Conservation (phyloP, 1,284 basidiomycete species). For the Moesziomyces parantarcticus region DNA sequence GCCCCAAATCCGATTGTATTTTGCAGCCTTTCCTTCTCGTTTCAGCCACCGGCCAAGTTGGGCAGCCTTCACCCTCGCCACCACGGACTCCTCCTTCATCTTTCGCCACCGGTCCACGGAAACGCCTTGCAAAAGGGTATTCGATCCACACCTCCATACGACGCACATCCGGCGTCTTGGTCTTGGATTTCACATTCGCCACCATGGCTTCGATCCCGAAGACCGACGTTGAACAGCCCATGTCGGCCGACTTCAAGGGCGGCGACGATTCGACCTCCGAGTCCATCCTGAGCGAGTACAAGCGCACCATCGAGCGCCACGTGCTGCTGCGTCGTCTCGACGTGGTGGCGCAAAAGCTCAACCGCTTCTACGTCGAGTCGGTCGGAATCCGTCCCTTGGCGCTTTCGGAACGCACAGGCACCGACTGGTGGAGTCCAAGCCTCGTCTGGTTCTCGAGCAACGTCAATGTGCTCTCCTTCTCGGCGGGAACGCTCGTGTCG, state of each 20-base stretch:
- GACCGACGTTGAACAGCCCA: constrained; percentile 36
- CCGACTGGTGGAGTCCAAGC: constrained; percentile 70
- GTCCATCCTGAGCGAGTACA: constrained; percentile 32
- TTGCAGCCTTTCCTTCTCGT: background rate
- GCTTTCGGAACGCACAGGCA: constrained; percentile 29
- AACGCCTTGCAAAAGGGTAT: no score
- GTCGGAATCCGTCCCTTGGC: constrained; percentile 52
- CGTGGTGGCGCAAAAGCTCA: constrained; percentile 22
- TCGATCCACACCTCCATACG: no score
- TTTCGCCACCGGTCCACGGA: no score
- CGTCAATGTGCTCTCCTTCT: constrained; percentile 70
- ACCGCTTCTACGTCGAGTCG: constrained; percentile 36
- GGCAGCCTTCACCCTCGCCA: no score
- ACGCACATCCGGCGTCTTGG: no score
- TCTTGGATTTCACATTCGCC: no score
- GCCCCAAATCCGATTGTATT: no score
- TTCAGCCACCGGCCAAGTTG: background rate
- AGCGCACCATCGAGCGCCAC: constrained; percentile 24
- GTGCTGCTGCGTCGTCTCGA: constrained; percentile 26
- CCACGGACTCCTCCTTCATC: no score
- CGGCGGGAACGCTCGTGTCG: constrained; percentile 74
- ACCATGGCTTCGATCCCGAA: background rate
- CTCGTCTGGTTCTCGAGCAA: constrained; percentile 63
- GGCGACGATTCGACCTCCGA: constrained; percentile 14
- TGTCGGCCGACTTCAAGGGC: background rate